Base-by-base conservation (phyloP, 441 rosid species). In the Flueggea neowawraea region DNA sequence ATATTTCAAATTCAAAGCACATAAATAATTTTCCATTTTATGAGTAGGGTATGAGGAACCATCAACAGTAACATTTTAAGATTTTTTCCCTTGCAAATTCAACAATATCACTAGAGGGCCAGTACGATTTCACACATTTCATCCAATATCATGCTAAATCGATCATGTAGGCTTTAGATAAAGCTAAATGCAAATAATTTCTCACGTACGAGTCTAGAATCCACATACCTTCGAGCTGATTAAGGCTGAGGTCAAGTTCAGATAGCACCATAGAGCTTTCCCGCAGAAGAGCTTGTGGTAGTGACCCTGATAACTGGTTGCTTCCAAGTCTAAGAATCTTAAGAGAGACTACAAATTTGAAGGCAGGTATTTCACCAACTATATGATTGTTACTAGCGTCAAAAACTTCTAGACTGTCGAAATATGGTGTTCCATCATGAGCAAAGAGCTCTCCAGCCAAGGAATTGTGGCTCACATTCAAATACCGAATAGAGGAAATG, bases 221-320 rank as follows among this genome's bases (percentile, higher is more conserved):
- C n/a, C 64, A 22, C 6, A 55, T 87, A 89, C 98, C 98, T 81
- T 84, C 84, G 12, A 93, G 82, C 71, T 75, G 88, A 73, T 93
- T 87, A 58, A 54, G 77, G 85, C 97, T 81, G 64, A 93, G 95
- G 78, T 93, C 97, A 56, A 93, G 81, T 68, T 90, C 97, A 54
- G 90, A 72, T 69, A 93, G 70, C 54, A 89, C 53, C 78, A 78
- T 81, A 55, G 77, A 69, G 72, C 83, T 84, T 58, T 84, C 96
- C 69, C 82, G 87, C 60, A 88, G 57, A 67, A 90, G 78, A 59
- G 86, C 86, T 64, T 80, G 82, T 10, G 93, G 93, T 41, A 85
- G 56, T 59, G 84, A 71, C 52, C 85, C 89, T 0, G 96, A 84
- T 10, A 90, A 76, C 57, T 69, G 84, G 63, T 90, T 90, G 76